A percentile compares a stretch with the other conserved stretches of the same genome.
Evolutionary conservation across 2,329 filamentous ascomycete species (phyloP).

Genomic region (Sclerotinia nivalis): DNA sequence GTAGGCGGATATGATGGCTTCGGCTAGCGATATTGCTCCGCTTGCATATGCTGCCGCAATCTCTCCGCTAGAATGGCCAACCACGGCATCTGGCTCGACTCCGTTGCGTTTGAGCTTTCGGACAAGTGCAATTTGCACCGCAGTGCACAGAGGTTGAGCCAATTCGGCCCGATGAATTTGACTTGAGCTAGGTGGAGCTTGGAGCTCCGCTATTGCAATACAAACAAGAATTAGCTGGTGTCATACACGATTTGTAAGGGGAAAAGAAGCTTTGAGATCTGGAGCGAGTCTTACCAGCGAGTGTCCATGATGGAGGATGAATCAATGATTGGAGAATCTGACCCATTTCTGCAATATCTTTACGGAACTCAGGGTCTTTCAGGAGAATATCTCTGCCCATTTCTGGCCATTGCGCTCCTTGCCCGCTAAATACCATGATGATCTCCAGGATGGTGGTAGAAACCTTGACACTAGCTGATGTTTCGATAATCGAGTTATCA

Average conservation of each 20-base stretch:
- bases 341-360: background rate
- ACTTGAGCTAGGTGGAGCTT: conserved; percentile 34
- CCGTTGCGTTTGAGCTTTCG: conserved; percentile 31
- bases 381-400: background rate
- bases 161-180: conserved; percentile 20
- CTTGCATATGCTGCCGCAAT: conserved; percentile 46
- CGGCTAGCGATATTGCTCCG: conserved; percentile 34
- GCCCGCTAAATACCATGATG: conserved; percentile 35
- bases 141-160: conserved; percentile 32
- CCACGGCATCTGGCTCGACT: conserved; percentile 40
- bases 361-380: background rate
- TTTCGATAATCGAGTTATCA: background rate
- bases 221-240: conserved; percentile 23
- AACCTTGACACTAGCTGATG: background rate
- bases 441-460: background rate
- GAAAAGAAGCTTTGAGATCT: background rate
- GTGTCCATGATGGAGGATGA: background rate
- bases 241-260: background rate
- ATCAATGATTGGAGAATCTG: background rate
- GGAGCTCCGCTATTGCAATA: conserved; percentile 37
- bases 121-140: conserved; percentile 32
- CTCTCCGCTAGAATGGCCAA: conserved; percentile 47
- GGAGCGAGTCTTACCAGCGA: background rate
- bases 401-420: conserved; percentile 33
- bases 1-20: conserved; percentile 37